phyloP scores from a whole-genome alignment of 768 basidiomycete genomes.

The Podaxis rugospora region DNA sequence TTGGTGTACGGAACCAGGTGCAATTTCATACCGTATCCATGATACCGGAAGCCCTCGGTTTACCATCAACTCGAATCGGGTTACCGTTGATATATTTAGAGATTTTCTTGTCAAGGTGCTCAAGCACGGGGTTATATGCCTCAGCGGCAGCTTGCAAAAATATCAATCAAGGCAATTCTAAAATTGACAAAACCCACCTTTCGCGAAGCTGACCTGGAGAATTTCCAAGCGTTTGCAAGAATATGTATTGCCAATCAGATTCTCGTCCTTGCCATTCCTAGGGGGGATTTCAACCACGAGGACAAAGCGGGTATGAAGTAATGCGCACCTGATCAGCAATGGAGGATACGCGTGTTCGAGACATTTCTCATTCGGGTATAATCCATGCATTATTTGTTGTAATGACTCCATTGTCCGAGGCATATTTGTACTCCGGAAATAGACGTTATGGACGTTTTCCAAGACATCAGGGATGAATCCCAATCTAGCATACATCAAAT shows the following conservation, averaged over 20 bases:
- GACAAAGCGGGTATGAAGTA: not conserved
- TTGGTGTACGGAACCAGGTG: not conserved
- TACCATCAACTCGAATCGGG: slow-evolving; percentile 70
- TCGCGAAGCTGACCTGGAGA: slow-evolving; percentile 58
- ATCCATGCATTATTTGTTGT: slow-evolving; percentile 67
- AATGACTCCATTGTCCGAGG: slow-evolving; percentile 73
- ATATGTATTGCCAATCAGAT: slow-evolving; percentile 64
- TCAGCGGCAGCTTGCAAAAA: slow-evolving; percentile 53
- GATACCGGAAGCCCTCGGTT: slow-evolving; percentile 70
- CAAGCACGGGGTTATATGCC: slow-evolving; percentile 57
- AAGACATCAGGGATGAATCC: slow-evolving; percentile 57
- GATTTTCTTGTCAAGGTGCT: slow-evolving; percentile 58
- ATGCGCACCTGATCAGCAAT: slow-evolving; percentile 49
- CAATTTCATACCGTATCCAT: slow-evolving; percentile 28
- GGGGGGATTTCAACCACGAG: not conserved
- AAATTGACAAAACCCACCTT: slow-evolving; percentile 36
- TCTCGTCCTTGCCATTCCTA: slow-evolving; percentile 69
- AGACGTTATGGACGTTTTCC: slow-evolving; percentile 39
- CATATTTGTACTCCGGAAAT: slow-evolving; percentile 75
- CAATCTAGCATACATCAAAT: slow-evolving; percentile 37
- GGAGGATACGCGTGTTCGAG: slow-evolving; percentile 39
- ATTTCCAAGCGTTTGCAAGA: slow-evolving; percentile 64
- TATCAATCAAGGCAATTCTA: not conserved
- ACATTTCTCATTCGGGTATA: slow-evolving; percentile 59
- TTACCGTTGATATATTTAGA: slow-evolving; percentile 66